Conservation (phyloP, 352 stramenopile genomes). For the Phytophthora cactorum region DNA sequence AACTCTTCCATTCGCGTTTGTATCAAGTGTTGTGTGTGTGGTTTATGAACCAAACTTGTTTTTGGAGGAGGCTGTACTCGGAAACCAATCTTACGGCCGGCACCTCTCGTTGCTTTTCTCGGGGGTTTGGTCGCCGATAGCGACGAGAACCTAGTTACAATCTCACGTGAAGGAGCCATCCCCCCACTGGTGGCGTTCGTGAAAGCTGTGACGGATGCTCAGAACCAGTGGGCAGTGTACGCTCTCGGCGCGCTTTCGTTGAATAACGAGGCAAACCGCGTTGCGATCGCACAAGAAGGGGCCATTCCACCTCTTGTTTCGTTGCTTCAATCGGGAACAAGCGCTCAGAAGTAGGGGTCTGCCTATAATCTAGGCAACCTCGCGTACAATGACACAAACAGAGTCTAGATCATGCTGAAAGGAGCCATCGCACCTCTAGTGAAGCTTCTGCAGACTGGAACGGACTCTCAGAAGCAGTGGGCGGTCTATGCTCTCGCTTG, state of each 20-base stretch:
- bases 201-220: constrained; percentile 21
- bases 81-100: too few species aligned
- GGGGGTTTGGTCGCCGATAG: constrained; percentile 1
- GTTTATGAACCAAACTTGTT: too few species aligned
- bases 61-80: too few species aligned
- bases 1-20: too few species aligned
- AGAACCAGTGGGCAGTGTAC: constrained; percentile 34
- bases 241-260: constrained; percentile 18
- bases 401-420: constrained; percentile 18
- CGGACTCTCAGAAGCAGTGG: constrained; percentile 23
- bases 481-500: too few species aligned
- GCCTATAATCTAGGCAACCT: constrained; percentile 28
- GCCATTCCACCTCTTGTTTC: constrained; percentile 19
- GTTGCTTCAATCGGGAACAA: constrained; percentile 10
- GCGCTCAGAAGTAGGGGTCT: constrained; percentile 28
- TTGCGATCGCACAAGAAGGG: constrained; percentile 30
- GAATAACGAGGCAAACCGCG: constrained; percentile 25
- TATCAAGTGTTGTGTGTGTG: too few species aligned
- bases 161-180: constrained; percentile 27
- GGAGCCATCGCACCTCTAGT: constrained; percentile 20
- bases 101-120: too few species aligned
- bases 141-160: constrained; percentile 17
- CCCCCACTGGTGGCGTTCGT: constrained; percentile 30
- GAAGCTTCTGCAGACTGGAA: constrained; percentile 12
- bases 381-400: constrained; percentile 29